Conservation (phyloP, 2,329 filamentous ascomycete species). For the Zarea fungicola region DNA sequence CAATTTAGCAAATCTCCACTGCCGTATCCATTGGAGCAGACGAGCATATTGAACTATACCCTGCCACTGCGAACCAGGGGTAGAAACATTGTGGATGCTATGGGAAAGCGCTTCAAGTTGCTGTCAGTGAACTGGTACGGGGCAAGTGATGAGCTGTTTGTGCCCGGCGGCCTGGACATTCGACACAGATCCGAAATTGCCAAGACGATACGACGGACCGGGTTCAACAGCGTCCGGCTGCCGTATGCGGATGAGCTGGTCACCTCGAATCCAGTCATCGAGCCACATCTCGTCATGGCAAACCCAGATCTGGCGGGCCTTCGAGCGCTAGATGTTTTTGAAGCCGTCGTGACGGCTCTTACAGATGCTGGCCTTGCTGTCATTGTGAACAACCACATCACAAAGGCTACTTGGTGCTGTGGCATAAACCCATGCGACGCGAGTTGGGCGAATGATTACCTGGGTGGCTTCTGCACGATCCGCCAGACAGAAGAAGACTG, state of each 20-base stretch:
- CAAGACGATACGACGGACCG: constrained; percentile 51
- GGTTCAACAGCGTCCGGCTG: constrained; percentile 66
- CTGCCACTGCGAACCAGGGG: constrained; percentile 56
- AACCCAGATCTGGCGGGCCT: constrained; percentile 55
- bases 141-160: constrained; percentile 60
- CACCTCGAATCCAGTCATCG: constrained; percentile 50
- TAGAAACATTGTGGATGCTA: constrained; percentile 54
- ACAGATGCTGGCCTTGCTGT: constrained; percentile 60
- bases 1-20: constrained; percentile 46
- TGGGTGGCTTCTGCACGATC: constrained; percentile 55
- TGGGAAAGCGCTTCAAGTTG: constrained; percentile 55
- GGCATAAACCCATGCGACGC: constrained; percentile 63
- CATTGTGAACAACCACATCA: constrained; percentile 68
- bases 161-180: constrained; percentile 58
- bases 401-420: constrained; percentile 63
- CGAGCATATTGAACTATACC: constrained; percentile 41
- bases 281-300: constrained; percentile 43
- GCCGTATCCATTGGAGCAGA: constrained; percentile 36
- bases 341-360: constrained; percentile 52
- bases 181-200: constrained; percentile 58
- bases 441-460: constrained; percentile 60
- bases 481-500: constrained; percentile 60
- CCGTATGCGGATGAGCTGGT: constrained; percentile 68
- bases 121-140: constrained; percentile 68
- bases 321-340: constrained; percentile 56